A percentile compares a stretch with the other conserved stretches of the same genome.
phyloP scores from a whole-genome alignment of 2,329 filamentous ascomycete genomes.

The Pseudonectria buxi region DNA sequence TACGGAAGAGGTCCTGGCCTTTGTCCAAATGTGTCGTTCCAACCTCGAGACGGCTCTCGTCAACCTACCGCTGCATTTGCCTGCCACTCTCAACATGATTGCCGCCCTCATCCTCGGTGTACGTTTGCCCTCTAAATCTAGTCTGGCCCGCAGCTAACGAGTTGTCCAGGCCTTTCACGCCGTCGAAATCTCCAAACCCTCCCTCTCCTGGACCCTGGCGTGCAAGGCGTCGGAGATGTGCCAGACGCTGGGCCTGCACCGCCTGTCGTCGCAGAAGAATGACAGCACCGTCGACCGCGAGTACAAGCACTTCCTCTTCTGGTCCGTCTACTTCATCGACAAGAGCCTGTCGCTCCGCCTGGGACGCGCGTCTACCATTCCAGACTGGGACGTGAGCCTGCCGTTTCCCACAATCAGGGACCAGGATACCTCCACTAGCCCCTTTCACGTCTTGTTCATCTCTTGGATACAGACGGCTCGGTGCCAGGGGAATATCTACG shows the following conservation, averaged over 20 bases:
- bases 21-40: constrained; percentile 17
- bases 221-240: constrained; percentile 26
- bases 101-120: constrained; percentile 19
- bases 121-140: neutral
- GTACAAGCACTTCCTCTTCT: constrained; percentile 41
- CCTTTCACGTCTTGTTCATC: neutral
- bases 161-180: constrained; percentile 21
- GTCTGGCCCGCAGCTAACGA: no score
- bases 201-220: constrained; percentile 23
- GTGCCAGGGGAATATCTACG: constrained; percentile 8
- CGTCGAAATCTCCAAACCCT: constrained; percentile 28
- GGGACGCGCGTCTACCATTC: constrained; percentile 45
- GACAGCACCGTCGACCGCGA: constrained; percentile 10
- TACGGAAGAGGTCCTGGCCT: constrained; percentile 13
- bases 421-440: no score
- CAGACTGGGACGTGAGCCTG: constrained; percentile 51
- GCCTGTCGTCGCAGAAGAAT: constrained; percentile 18
- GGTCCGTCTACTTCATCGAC: constrained; percentile 50
- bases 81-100: constrained; percentile 22
- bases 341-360: constrained; percentile 49
- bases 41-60: constrained; percentile 27
- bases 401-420: constrained; percentile 24
- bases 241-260: constrained; percentile 25
- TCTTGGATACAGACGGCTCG: constrained; percentile 3
- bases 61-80: constrained; percentile 26